Conservation (phyloP, 2,329 filamentous ascomycete species). For the Chaetomium sp. region DNA sequence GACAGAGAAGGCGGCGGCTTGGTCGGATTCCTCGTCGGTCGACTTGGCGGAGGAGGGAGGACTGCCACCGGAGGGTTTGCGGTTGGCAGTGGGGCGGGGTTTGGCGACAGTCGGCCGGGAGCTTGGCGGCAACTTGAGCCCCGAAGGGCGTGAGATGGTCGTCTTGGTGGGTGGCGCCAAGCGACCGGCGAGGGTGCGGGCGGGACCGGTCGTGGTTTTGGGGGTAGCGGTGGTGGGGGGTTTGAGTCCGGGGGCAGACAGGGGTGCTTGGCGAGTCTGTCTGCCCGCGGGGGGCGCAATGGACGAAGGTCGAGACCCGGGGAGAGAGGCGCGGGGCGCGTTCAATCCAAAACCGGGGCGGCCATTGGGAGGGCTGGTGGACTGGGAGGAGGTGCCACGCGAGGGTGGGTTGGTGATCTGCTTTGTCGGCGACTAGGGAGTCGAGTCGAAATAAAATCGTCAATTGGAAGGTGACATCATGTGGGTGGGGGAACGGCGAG, state of each 20-base stretch:
- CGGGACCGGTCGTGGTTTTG: slow-evolving; percentile 28
- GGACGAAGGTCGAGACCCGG: slow-evolving; percentile 47
- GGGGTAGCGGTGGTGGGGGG: slow-evolving; percentile 36
- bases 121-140: slow-evolving; percentile 35
- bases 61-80: slow-evolving; percentile 27
- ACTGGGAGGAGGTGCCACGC: slow-evolving; percentile 54
- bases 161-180: slow-evolving; percentile 31
- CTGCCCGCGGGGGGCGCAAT: slow-evolving; percentile 59
- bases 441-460: slow-evolving; percentile 33
- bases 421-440: slow-evolving; percentile 80
- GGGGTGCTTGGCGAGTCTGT: slow-evolving; percentile 36
- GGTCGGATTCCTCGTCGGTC: slow-evolving; percentile 38
- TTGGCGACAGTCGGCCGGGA: slow-evolving; percentile 39
- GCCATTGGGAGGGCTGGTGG: slow-evolving; percentile 55
- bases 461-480: background rate
- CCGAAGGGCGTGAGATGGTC: slow-evolving; percentile 34
- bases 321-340: slow-evolving; percentile 46
- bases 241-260: slow-evolving; percentile 18
- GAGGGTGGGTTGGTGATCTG: slow-evolving; percentile 52
- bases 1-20: slow-evolving; percentile 43
- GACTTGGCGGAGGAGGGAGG: slow-evolving; percentile 43
- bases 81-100: slow-evolving; percentile 30
- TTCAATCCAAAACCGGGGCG: too few species aligned
- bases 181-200: slow-evolving; percentile 37
- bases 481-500: background rate